Conservation (phyloP, 75 land plant species). For the Pseudotsuga menziesii region DNA sequence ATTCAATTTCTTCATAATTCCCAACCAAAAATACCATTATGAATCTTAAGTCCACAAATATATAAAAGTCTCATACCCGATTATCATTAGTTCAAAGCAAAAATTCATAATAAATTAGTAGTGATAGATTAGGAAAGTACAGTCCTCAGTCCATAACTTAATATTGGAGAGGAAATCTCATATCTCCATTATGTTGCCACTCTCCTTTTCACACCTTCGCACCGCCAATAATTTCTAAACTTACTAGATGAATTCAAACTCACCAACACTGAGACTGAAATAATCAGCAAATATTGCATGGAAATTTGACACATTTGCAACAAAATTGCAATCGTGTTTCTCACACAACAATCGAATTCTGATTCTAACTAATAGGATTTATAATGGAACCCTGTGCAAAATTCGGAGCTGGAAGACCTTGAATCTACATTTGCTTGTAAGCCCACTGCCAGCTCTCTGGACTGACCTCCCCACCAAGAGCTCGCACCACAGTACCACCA, state of each 20-base stretch:
- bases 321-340: neutral
- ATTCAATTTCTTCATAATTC: too few relatives aligned
- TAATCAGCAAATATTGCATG: neutral
- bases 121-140: neutral
- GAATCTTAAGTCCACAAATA: too few relatives aligned
- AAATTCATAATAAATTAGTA: neutral
- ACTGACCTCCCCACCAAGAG: conserved; percentile 83
- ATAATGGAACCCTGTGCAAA: neutral
- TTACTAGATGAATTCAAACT: neutral
- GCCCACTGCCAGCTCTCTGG: conserved; percentile 88
- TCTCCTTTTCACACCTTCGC: neutral
- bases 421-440: conserved; percentile 62
- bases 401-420: conserved; percentile 54
- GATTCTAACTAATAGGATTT: too few relatives aligned
- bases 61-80: neutral
- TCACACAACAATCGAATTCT: neutral
- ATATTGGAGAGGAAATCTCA: neutral
- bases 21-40: too few relatives aligned
- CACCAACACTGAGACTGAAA: neutral
- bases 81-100: neutral
- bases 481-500: conserved; percentile 82
- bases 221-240: neutral
- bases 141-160: neutral
- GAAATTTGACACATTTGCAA: neutral
- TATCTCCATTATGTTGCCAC: neutral